phyloP scores from a whole-genome alignment of 2,329 filamentous ascomycete genomes.

The Alternaria viburni region DNA sequence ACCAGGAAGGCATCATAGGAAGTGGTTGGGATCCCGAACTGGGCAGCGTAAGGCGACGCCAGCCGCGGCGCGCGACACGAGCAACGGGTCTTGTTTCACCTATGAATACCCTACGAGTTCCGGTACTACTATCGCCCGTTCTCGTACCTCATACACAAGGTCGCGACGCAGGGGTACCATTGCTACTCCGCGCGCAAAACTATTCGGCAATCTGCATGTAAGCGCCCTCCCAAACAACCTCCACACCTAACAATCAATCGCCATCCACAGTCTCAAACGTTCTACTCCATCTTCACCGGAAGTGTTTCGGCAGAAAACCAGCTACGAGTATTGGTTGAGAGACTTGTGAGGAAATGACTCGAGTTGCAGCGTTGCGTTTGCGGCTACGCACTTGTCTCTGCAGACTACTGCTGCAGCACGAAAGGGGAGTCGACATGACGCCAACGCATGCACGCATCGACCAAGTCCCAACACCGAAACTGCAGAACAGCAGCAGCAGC shows the following conservation, averaged over 20 bases:
- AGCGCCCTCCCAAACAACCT: conserved; percentile 21
- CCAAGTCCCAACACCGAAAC: conserved; percentile 21
- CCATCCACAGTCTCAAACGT: neutral
- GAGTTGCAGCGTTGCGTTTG: conserved; percentile 20
- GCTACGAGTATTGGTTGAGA: conserved; percentile 6
- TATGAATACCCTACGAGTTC: conserved; percentile 22
- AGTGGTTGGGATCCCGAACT: conserved; percentile 30
- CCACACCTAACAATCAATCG: conserved; percentile 2
- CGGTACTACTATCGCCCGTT: conserved; percentile 26
- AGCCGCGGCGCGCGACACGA: conserved; percentile 34
- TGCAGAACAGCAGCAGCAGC: neutral
- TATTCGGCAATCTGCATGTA: conserved; percentile 22
- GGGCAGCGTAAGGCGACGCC: conserved; percentile 24
- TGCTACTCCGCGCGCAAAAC: conserved; percentile 5
- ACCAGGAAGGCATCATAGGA: conserved; percentile 26
- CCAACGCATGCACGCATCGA: conserved; percentile 37
- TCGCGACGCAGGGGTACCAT: conserved; percentile 32
- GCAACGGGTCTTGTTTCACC: conserved; percentile 41
- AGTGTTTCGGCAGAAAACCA: neutral
- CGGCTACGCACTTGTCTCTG: conserved; percentile 21
- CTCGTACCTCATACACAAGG: conserved; percentile 26
- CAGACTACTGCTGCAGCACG: conserved; percentile 27
- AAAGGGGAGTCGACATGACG: conserved; percentile 37
- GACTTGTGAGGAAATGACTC: conserved; percentile 22
- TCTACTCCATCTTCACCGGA: neutral